Evolutionary conservation across 2,329 filamentous ascomycete genomes (phyloP), one percentile per base, ranked within the genome.

Genomic region (Aureobasidium lini): DNA sequence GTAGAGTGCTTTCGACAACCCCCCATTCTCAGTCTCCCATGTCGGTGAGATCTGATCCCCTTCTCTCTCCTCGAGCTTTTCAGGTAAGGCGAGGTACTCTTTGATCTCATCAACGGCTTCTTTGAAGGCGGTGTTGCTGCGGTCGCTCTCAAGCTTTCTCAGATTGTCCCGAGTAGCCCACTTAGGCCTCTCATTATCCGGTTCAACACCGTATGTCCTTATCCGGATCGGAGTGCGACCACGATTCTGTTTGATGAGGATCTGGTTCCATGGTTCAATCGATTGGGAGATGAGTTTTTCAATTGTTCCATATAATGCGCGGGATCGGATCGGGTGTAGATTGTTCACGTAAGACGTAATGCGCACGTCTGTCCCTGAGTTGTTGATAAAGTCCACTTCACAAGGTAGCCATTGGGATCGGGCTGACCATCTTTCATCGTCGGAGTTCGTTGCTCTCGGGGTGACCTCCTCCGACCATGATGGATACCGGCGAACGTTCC

Each of bases 261-360:
- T 34, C 6, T 60, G 39, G 29, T 64, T 63, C 61, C 59, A 64
- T 6, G 54, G 42, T 8, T 28, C 18, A 13, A 63, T 57, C 6
- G 44, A 23, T 15, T 16, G 5, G 9, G 59, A 37, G 16, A 62
- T 53, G 32, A 62, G 31, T 28, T 61, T 54, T 47, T 62, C 62
- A 32, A 62, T 59, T 13, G 50, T 34, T 7, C 16, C 8, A 42
- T 61, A 62, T 10, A 57, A 29, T 13, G 37, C 46, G 1, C 13
- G 13, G 42, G 57, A 11, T 15, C 29, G 28, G 7, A 43, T 43
- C 40, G 52, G 52, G 28, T 59, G 52, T 39, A 61, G 43, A 32
- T 49, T 49, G 43, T 62, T 64, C 59, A 62, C 52, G 39, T 64
- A 62, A 10, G 62, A 64, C 8, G 36, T 43, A 4, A 62, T 53